A percentile compares a stretch with the other conserved stretches of the same genome.
Evolutionary conservation across 768 basidiomycete species (phyloP).

Genomic region (Punctularia strigosozonata): DNA sequence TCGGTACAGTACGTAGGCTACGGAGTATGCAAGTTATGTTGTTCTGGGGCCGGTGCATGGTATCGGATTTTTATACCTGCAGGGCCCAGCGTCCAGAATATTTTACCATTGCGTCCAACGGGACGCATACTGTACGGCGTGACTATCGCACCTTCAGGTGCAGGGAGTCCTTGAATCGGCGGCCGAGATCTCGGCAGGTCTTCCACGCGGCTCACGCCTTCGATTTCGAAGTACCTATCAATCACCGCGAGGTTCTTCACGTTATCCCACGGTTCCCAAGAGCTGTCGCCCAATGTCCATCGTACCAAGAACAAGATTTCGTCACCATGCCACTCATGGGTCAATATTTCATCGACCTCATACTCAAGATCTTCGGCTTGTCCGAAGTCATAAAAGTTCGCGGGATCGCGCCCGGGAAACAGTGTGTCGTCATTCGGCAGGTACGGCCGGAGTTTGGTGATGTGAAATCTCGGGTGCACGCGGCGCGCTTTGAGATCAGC

Average conservation of each 20-base stretch:
- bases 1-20: no score
- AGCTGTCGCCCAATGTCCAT: slow-evolving; percentile 6
- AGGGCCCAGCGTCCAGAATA: no score
- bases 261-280: background rate
- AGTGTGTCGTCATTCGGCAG: slow-evolving; percentile 18
- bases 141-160: no score
- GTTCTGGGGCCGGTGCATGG: no score
- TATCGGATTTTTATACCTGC: no score
- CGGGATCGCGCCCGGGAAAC: slow-evolving; percentile 20
- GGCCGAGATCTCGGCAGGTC: no score
- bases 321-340: slow-evolving; percentile 8
- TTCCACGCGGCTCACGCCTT: background rate
- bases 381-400: slow-evolving; percentile 26
- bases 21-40: no score
- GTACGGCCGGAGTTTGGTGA: slow-evolving; percentile 16
- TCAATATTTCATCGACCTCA: slow-evolving; percentile 23
- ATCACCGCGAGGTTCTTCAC: background rate
- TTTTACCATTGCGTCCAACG: no score
- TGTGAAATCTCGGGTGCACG: slow-evolving; percentile 26
- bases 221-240: background rate
- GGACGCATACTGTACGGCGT: no score
- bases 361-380: slow-evolving; percentile 21
- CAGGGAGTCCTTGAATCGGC: no score
- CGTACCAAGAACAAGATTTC: slow-evolving; percentile 3
- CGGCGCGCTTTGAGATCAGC: slow-evolving; percentile 11